phyloP scores from a whole-genome alignment of 148 eudicot species.

The Spergularia bocconei region DNA sequence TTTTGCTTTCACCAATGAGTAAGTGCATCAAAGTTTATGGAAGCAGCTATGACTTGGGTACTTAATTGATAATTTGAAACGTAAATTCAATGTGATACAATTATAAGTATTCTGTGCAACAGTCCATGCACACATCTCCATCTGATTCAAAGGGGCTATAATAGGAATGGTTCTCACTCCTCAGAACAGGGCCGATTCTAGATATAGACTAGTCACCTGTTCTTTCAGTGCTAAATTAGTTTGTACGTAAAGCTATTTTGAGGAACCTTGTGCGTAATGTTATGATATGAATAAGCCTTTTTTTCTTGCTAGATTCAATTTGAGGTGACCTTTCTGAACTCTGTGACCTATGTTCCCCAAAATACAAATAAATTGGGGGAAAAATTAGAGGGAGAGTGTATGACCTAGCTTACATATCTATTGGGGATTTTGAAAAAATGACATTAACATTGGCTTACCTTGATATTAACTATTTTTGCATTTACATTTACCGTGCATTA shows the following conservation, averaged over 20 bases:
- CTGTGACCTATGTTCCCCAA: too few relatives aligned
- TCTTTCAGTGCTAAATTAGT: not conserved
- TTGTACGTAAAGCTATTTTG: not conserved
- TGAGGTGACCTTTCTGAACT: too few relatives aligned
- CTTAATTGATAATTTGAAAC: conserved; percentile 1
- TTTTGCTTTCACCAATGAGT: conserved; percentile 95
- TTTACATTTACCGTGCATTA: too few relatives aligned
- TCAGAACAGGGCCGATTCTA: not conserved
- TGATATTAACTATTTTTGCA: too few relatives aligned
- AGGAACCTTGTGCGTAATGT: not conserved
- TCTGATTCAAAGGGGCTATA: not conserved
- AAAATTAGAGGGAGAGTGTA: too few relatives aligned
- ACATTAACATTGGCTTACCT: too few relatives aligned
- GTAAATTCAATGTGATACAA: not conserved
- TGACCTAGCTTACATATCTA: too few relatives aligned
- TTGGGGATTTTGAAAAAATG: too few relatives aligned
- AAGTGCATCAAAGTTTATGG: conserved; percentile 30
- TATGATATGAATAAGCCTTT: not conserved
- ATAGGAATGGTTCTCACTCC: not conserved
- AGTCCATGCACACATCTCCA: not conserved
- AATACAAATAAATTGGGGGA: too few relatives aligned
- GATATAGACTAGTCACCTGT: not conserved
- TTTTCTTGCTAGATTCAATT: too few relatives aligned
- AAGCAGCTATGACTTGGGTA: not conserved
- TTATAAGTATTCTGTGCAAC: not conserved